A percentile compares a stretch with the other conserved stretches of the same genome.
phyloP scores from a whole-genome alignment of 305 asterid species.

The Fraxinus platypoda region DNA sequence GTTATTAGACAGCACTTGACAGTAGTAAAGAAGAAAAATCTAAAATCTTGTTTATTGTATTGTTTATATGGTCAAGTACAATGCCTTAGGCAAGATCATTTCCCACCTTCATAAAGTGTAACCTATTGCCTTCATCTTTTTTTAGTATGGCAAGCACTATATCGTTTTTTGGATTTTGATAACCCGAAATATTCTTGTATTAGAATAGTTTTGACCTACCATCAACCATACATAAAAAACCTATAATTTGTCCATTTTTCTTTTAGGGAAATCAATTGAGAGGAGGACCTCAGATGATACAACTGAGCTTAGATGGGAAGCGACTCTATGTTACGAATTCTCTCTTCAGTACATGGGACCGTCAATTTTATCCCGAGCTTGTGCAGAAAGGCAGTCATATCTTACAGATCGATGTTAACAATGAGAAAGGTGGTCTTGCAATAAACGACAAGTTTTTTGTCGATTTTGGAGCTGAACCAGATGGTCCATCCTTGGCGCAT shows the following conservation, averaged over 20 bases:
- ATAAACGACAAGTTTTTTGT: slow-evolving; percentile 69
- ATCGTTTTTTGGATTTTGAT: neutral
- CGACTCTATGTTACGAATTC: slow-evolving; percentile 84
- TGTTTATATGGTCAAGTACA: neutral
- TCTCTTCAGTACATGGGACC: slow-evolving; percentile 89
- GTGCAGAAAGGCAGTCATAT: slow-evolving; percentile 81
- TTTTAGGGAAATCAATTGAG: slow-evolving; percentile 70
- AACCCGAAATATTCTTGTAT: neutral
- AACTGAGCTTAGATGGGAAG: slow-evolving; percentile 90
- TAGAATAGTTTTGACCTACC: neutral
- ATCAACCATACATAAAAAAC: neutral
- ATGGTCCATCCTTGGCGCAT: slow-evolving; percentile 87
- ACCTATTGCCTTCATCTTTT: neutral
- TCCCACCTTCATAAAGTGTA: neutral
- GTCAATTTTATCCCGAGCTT: slow-evolving; percentile 81
- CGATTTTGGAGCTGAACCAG: slow-evolving; percentile 85
- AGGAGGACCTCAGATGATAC: slow-evolving; percentile 99
- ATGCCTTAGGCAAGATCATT: neutral
- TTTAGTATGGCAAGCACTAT: neutral
- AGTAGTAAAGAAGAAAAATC: neutral
- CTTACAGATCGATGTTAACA: slow-evolving; percentile 76
- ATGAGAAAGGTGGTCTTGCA: slow-evolving; percentile 76
- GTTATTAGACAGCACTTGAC: neutral
- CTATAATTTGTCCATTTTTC: neutral
- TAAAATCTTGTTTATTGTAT: neutral